Evolutionary conservation across 2,329 filamentous ascomycete genomes (phyloP).

Genomic region (Bisporella sp.): DNA sequence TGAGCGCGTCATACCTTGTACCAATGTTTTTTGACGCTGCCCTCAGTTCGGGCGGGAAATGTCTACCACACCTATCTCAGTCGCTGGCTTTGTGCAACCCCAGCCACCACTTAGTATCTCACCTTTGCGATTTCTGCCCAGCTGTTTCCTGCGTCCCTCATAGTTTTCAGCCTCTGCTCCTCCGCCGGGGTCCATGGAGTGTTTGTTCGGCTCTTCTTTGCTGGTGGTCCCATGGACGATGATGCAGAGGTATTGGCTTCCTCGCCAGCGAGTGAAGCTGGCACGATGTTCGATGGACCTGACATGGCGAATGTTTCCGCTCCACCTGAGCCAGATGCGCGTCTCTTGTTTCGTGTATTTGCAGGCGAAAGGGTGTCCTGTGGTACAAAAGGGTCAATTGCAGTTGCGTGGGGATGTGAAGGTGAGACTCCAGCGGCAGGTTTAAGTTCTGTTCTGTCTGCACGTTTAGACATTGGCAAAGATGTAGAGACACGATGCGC

Average conservation of each 20-base stretch:
- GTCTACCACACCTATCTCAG: slow-evolving; percentile 45
- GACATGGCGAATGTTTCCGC: slow-evolving; percentile 18
- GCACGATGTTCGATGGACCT: slow-evolving; percentile 9
- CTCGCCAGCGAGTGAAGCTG: neutral
- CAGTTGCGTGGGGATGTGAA: slow-evolving; percentile 14
- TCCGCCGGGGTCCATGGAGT: slow-evolving; percentile 96
- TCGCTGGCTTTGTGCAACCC: slow-evolving; percentile 15
- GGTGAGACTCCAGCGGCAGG: slow-evolving; percentile 14
- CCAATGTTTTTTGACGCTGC: slow-evolving; percentile 99
- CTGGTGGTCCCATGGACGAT: slow-evolving; percentile 37
- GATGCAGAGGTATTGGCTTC: neutral
- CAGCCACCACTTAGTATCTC: slow-evolving; percentile 18
- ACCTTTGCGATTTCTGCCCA: slow-evolving; percentile 99
- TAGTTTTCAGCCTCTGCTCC: slow-evolving; percentile 84
- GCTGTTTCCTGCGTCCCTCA: slow-evolving; percentile 87
- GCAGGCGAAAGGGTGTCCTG: slow-evolving; percentile 8
- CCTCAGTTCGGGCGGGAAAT: slow-evolving; percentile 89
- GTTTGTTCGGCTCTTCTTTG: slow-evolving; percentile 96
- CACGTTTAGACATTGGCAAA: slow-evolving; percentile 20
- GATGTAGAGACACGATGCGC: no score
- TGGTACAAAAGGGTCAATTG: slow-evolving; percentile 17
- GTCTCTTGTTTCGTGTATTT: slow-evolving; percentile 22
- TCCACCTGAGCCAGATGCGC: slow-evolving; percentile 12
- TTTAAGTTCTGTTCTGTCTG: slow-evolving; percentile 19
- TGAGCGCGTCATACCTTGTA: slow-evolving; percentile 63